Conservation (phyloP, 495 filamentous ascomycete species). For the Hypoxylon rickii region DNA sequence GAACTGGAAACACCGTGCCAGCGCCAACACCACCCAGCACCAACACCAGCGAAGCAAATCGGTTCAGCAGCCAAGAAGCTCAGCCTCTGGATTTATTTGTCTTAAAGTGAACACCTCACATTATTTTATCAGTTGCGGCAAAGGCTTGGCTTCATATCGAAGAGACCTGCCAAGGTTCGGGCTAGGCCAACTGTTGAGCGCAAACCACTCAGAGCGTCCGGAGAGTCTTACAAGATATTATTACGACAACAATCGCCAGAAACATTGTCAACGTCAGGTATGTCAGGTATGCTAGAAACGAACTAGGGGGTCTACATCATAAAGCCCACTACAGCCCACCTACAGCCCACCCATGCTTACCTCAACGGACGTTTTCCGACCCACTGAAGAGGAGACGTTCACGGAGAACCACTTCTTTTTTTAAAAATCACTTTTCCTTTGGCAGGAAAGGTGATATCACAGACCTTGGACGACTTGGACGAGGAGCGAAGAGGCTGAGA, state of each 20-base stretch:
- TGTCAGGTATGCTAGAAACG: conserved; percentile 21
- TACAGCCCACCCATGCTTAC: conserved; percentile 26
- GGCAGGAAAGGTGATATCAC: conserved; percentile 30
- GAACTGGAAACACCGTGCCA: conserved; percentile 20
- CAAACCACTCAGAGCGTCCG: conserved; percentile 20
- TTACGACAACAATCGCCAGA: conserved; percentile 10
- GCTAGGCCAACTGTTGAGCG: conserved; percentile 24
- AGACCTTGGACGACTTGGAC: conserved; percentile 2
- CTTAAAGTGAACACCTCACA: conserved; percentile 12
- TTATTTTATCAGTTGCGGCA: conserved; percentile 5
- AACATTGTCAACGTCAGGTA: conserved; percentile 27
- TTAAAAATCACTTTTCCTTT: conserved; percentile 9
- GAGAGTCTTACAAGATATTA: conserved; percentile 15
- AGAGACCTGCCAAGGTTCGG: conserved; percentile 22
- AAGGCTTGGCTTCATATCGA: conserved; percentile 29
- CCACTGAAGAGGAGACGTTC: conserved; percentile 26
- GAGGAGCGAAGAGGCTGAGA: conserved; percentile 1
- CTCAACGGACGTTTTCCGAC: conserved; percentile 19
- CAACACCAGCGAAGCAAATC: conserved; percentile 11
- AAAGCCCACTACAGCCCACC: conserved; percentile 24
- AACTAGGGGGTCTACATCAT: conserved; percentile 27
- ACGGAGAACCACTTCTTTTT: conserved; percentile 18
- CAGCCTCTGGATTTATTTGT: conserved; percentile 21
- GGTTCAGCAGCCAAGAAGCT: conserved; percentile 10
- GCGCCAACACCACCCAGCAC: no score